Evolutionary conservation across 495 filamentous ascomycete species (phyloP).

Genomic region (Talaromyces ruber): DNA sequence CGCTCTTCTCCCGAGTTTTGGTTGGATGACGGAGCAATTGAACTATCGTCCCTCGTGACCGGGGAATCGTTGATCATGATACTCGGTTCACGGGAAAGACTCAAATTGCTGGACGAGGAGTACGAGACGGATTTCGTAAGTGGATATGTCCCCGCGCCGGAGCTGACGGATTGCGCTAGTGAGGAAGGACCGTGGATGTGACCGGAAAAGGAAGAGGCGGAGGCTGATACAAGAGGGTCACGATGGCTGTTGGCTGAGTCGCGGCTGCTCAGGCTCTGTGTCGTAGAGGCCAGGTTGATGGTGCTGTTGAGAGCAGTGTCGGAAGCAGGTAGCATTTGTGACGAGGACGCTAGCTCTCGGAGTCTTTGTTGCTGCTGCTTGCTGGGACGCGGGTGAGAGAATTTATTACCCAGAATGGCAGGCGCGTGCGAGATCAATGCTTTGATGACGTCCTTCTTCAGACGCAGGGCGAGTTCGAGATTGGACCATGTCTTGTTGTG

Average conservation of each 20-base stretch:
- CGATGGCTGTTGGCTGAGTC: conserved; percentile 27
- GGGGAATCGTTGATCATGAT: conserved; percentile 20
- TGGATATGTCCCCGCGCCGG: conserved; percentile 21
- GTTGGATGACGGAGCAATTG: conserved; percentile 20
- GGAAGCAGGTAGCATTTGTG: conserved; percentile 37
- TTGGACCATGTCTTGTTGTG: conserved; percentile 99
- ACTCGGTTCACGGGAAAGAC: conserved; percentile 12
- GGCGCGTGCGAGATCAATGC: conserved; percentile 92
- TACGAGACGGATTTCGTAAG: conserved; percentile 30
- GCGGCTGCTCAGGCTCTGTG: conserved; percentile 19
- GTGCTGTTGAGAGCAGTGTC: conserved; percentile 33
- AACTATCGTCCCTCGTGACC: conserved; percentile 30
- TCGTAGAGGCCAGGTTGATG: conserved; percentile 25
- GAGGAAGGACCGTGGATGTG: conserved; percentile 33
- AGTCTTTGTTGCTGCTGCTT: conserved; percentile 70
- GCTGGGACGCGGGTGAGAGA: conserved; percentile 75
- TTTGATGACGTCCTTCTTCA: conserved; percentile 91
- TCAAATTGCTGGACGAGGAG: conserved; percentile 28
- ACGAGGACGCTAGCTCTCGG: conserved; percentile 62
- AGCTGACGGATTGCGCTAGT: conserved; percentile 24
- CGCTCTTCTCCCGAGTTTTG: conserved; percentile 27
- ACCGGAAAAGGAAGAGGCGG: conserved; percentile 13
- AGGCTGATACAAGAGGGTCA: conserved; percentile 9
- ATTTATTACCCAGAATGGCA: conserved; percentile 95
- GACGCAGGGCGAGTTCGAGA: conserved; percentile 78